Evolutionary conservation across 345 rosid species (phyloP).

Genomic region (Eutrema heterophyllum): DNA sequence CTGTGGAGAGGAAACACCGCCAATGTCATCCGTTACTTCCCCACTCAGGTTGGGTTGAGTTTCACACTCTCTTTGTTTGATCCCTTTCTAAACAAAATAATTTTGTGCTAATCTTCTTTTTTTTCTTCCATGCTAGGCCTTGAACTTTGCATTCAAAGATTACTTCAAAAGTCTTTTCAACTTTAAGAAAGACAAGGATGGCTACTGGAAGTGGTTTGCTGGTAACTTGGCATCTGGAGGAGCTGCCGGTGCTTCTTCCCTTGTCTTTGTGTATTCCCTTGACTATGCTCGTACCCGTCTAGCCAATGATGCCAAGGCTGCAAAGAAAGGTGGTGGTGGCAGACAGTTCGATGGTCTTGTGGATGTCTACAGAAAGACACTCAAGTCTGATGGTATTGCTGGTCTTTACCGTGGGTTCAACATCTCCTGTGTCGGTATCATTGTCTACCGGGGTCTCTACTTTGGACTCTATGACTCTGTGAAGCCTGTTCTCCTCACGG

Average conservation of each 20-base stretch:
- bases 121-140: constrained; percentile 41
- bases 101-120: background rate
- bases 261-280: constrained; percentile 74
- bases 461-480: constrained; percentile 79
- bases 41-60: constrained; percentile 55
- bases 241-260: constrained; percentile 86
- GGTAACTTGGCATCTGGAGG: constrained; percentile 90
- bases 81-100: background rate
- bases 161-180: constrained; percentile 82
- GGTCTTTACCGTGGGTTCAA: constrained; percentile 92
- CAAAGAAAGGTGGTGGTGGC: constrained; percentile 84
- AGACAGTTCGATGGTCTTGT: constrained; percentile 81
- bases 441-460: constrained; percentile 82
- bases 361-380: constrained; percentile 72
- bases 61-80: background rate
- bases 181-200: constrained; percentile 84
- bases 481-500: constrained; percentile 69
- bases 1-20: constrained; percentile 91
- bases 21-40: constrained; percentile 86
- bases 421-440: constrained; percentile 79
- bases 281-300: constrained; percentile 90
- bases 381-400: constrained; percentile 67
- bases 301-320: constrained; percentile 84
- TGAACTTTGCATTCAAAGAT: constrained; percentile 93
- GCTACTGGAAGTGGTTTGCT: constrained; percentile 92